Conservation (phyloP, 352 stramenopile species). For the Phytophthora europaea region DNA sequence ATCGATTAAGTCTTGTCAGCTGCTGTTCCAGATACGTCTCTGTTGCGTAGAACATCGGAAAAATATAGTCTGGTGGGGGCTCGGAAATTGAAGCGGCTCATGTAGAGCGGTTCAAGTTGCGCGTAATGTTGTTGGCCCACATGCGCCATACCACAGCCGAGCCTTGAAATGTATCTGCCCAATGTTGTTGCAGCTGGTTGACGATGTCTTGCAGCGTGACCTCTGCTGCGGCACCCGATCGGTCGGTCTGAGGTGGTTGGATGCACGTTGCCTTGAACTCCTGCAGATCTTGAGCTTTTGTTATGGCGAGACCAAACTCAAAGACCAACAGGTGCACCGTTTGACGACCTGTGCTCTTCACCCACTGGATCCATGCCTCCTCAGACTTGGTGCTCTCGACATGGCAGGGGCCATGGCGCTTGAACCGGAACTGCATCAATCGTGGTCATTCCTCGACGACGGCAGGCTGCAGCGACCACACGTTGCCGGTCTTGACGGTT, state of each 20-base stretch:
- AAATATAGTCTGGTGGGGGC: not conserved
- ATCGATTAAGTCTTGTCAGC: not conserved
- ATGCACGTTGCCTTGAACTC: slow-evolving; percentile 5
- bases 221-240: not conserved
- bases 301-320: slow-evolving; percentile 15
- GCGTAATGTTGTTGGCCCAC: slow-evolving; percentile 23
- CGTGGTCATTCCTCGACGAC: slow-evolving; percentile 1
- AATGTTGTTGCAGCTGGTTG: slow-evolving; percentile 1
- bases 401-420: slow-evolving; percentile 3
- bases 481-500: slow-evolving; percentile 17
- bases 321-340: slow-evolving; percentile 24
- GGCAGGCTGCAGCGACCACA: slow-evolving; percentile 7
- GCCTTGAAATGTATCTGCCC: not conserved
- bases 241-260: not conserved
- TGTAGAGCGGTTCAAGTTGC: slow-evolving; percentile 12
- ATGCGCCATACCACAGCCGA: slow-evolving; percentile 16
- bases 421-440: slow-evolving; percentile 31
- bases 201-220: not conserved
- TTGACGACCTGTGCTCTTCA: slow-evolving; percentile 3
- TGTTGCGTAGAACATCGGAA: not conserved
- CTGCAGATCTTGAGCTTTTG: slow-evolving; percentile 2
- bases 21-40: not conserved
- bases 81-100: slow-evolving; percentile 6
- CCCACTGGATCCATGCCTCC: slow-evolving; percentile 22
- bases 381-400: slow-evolving; percentile 9